These are phyloP conservation scores for Lactifluus volemus DNA, from an alignment of 768 basidiomycete genomes.

Conservation along the genomic window DNA sequence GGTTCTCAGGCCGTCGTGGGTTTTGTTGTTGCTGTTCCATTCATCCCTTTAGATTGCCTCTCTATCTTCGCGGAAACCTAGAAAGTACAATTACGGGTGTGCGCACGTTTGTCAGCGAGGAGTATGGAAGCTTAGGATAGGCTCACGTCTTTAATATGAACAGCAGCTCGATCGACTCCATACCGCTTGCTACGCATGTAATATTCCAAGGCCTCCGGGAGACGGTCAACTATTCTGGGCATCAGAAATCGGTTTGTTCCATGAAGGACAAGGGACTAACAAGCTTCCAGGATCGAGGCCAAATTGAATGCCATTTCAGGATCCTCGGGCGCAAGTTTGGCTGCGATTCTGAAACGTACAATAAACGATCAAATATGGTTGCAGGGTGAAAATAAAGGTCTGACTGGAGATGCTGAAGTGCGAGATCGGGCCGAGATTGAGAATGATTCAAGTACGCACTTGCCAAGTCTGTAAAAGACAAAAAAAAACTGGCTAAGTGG, in stretches of 20 bases:
- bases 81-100: conserved; percentile 13
- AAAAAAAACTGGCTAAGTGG: conserved; percentile 18
- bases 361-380: conserved; percentile 19
- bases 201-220: conserved; percentile 73
- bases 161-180: conserved; percentile 73
- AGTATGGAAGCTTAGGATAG: conserved; percentile 2
- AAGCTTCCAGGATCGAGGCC: conserved; percentile 84
- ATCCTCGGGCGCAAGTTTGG: conserved; percentile 79
- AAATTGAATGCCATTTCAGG: conserved; percentile 89
- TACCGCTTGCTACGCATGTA: conserved; percentile 72
- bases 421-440: conserved; percentile 76
- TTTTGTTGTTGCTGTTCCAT: conserved; percentile 15
- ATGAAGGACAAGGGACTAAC: conserved; percentile 33
- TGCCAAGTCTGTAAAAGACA: conserved; percentile 54
- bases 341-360: conserved; percentile 54
- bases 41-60: conserved; percentile 40
- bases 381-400: conserved; percentile 22
- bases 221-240: conserved; percentile 49
- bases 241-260: background rate
- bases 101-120: conserved; percentile 14
- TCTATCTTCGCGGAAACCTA: conserved; percentile 79
- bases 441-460: conserved; percentile 83
- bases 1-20: conserved; percentile 9
- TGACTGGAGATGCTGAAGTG: conserved; percentile 75
- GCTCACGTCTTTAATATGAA: conserved; percentile 77